These are phyloP conservation scores for Raphanus sativus DNA, from an alignment of 345 rosid species.

Conservation along the genomic window DNA sequence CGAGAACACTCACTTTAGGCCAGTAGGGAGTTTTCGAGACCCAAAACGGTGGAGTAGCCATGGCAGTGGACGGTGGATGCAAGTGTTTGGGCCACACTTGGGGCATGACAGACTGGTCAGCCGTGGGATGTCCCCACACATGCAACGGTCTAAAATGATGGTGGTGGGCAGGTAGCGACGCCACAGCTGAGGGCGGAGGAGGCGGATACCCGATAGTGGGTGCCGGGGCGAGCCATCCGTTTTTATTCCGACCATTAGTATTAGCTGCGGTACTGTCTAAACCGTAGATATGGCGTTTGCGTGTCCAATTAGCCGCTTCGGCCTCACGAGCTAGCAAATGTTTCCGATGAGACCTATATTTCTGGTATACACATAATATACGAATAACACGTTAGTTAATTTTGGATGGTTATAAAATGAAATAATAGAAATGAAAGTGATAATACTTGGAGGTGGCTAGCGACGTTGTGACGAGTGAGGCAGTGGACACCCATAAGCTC, in stretches of 20 bases:
- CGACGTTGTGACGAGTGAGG: conserved; percentile 97
- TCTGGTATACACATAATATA: conserved; percentile 41
- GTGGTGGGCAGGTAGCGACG: conserved; percentile 51
- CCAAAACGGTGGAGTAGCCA: conserved; percentile 36
- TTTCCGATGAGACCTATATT: conserved; percentile 84
- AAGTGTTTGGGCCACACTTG: conserved; percentile 65
- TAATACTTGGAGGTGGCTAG: conserved; percentile 93
- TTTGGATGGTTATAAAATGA: background rate
- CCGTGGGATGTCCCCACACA: conserved; percentile 95
- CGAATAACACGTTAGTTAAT: background rate
- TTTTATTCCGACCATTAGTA: conserved; percentile 41
- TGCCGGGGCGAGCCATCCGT: conserved; percentile 51
- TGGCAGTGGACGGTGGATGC: conserved; percentile 40
- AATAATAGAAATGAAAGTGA: background rate
- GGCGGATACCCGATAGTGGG: conserved; percentile 63
- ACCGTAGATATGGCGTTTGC: conserved; percentile 65
- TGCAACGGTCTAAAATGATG: conserved; percentile 68
- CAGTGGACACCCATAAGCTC: conserved; percentile 89
- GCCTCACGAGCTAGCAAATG: conserved; percentile 84
- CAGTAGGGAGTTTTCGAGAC: conserved; percentile 31
- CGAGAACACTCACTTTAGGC: conserved; percentile 32
- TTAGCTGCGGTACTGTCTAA: conserved; percentile 28
- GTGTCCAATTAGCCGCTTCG: conserved; percentile 80
- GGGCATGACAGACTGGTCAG: conserved; percentile 30
- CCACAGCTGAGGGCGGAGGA: background rate